A percentile compares a stretch with the other conserved stretches of the same genome.
phyloP scores from a whole-genome alignment of 495 filamentous ascomycete genomes.

The Aspergillus heteromorphus region DNA sequence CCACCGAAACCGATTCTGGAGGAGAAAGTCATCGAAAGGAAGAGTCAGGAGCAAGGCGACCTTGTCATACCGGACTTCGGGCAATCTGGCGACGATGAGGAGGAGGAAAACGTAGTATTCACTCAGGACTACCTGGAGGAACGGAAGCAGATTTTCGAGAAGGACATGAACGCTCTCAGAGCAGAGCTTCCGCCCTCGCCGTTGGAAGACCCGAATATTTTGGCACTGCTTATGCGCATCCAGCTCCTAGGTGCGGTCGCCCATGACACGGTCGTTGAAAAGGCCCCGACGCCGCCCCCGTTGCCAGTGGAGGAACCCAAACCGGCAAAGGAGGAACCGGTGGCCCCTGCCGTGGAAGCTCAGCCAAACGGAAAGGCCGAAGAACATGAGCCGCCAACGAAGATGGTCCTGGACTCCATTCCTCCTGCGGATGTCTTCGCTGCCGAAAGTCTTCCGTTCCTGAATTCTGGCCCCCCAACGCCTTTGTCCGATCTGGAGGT shows the following conservation, averaged over 20 bases:
- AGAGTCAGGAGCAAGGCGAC: neutral
- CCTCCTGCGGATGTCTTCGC: slow-evolving; percentile 17
- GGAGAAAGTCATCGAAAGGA: neutral
- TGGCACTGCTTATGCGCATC: slow-evolving; percentile 40
- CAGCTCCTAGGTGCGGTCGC: slow-evolving; percentile 41
- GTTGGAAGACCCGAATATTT: slow-evolving; percentile 40
- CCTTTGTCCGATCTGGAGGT: slow-evolving; percentile 47
- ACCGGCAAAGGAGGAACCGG: neutral
- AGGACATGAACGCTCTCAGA: slow-evolving; percentile 39
- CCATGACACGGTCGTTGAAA: slow-evolving; percentile 21
- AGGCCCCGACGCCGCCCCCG: slow-evolving; percentile 12
- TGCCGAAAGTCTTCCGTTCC: slow-evolving; percentile 44
- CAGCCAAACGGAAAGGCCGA: slow-evolving; percentile 28
- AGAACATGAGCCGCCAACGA: slow-evolving; percentile 27
- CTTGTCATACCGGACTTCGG: slow-evolving; percentile 30
- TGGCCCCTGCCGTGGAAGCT: neutral
- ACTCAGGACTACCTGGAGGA: slow-evolving; percentile 48
- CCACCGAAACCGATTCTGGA: neutral
- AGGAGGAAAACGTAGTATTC: slow-evolving; percentile 42
- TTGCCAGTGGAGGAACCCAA: slow-evolving; percentile 20
- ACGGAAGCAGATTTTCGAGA: slow-evolving; percentile 43
- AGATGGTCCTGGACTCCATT: slow-evolving; percentile 13
- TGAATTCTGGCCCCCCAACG: slow-evolving; percentile 42
- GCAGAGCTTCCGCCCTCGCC: slow-evolving; percentile 41
- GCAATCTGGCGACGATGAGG: slow-evolving; percentile 38